Evolutionary conservation across 106 monocot species (phyloP), one percentile per base, ranked within the genome.

Genomic region (Dioscorea zingiberensis): DNA sequence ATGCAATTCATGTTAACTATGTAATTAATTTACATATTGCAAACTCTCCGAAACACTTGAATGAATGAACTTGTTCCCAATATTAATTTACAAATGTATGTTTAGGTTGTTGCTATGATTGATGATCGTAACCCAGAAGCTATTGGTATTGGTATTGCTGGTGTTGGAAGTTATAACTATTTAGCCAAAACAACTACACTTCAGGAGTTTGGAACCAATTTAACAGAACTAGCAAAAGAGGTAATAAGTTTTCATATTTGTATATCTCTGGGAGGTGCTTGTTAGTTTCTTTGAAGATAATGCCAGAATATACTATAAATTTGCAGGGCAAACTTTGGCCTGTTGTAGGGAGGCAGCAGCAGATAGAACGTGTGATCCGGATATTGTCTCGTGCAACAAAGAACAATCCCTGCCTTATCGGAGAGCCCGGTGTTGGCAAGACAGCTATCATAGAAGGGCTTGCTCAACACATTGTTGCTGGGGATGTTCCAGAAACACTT

Each of bases 341-440:
- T 38, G 80, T 81, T 3, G 80, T 81, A 61, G 80, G 80, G 16
- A 58, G 80, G 19, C 71, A 73, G 56, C 71, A 72, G 6, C 81
- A 81, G 24, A 81, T 81, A 48, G 81, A 81, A 49, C 81, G 81
- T 48, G 81, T 81, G 15, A 81, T 76, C 47, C 81, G 76, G 25
- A 81, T 81, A 54, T 65, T 81, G 29, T 76, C 76, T n/a, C 60
- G 81, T 15, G 25, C 53, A 53, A 81, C 81, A 13, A 81, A 81
- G 68, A 81, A 81, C 65, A 81, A 81, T 60, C 81, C 81, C 24
- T 81, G 81, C 63, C 67, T 81, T 13, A 81, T 81, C 57, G 81
- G 81, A 25, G 76, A 81, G 56, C 81, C 81, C 55, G 81, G 81
- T 72, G 81, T 81, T 32, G 81, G 81, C 26, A 81, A 81, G 76